Conservation (phyloP, 164 flowering plant genomes). For the Magnolia kwangsiensis region DNA sequence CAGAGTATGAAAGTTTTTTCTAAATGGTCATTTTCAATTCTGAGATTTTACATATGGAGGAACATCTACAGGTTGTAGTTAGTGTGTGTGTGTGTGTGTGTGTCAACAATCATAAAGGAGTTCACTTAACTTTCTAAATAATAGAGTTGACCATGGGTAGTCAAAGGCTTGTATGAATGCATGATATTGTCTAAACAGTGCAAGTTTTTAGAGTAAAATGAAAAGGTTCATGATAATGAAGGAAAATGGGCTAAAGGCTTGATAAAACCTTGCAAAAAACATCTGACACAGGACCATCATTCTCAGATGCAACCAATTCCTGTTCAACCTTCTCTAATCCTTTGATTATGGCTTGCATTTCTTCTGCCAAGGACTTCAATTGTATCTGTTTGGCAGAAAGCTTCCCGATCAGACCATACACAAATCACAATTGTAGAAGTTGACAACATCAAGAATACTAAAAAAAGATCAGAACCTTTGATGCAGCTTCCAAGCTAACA, state of each 20-base stretch:
- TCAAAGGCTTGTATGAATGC: neutral
- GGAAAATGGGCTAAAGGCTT: neutral
- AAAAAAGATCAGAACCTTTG: constrained; percentile 50
- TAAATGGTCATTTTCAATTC: no score
- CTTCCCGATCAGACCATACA: constrained; percentile 1
- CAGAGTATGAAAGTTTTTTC: no score
- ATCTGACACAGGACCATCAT: constrained; percentile 93
- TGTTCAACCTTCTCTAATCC: constrained; percentile 92
- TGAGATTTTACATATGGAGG: no score
- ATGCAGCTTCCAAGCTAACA: constrained; percentile 63
- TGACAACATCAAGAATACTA: neutral
- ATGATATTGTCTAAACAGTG: no score
- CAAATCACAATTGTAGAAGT: constrained; percentile 1
- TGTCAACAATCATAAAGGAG: no score
- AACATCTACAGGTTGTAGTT: no score
- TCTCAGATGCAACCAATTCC: constrained; percentile 80
- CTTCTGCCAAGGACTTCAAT: constrained; percentile 96
- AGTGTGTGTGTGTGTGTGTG: no score
- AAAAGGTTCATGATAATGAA: no score
- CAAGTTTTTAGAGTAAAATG: no score
- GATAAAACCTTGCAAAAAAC: constrained; percentile 71
- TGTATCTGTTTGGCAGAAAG: constrained; percentile 62
- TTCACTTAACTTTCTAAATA: no score
- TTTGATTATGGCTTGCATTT: constrained; percentile 96
- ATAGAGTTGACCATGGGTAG: neutral